Percentiles rank a stretch among this genome's conserved stretches.
Evolutionary conservation across 1,284 basidiomycete genomes (phyloP).

Genomic region (Heterobasidion annosum): DNA sequence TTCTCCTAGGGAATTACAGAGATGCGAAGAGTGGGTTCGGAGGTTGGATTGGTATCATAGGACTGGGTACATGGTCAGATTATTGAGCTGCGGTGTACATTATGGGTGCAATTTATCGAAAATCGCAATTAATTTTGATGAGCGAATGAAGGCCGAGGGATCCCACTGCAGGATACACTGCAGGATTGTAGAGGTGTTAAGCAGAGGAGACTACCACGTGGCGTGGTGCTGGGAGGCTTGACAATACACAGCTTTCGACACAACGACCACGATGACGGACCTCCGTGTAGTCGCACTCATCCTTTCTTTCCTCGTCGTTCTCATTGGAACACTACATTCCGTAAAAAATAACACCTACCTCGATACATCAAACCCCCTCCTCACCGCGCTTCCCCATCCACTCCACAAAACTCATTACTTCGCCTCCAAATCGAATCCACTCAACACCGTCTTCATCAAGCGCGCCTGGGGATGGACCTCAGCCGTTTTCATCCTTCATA

Average conservation of each 20-base stretch:
- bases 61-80: constrained; percentile 12
- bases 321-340: constrained; percentile 45
- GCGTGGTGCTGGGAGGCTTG: too few species aligned
- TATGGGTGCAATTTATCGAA: too few species aligned
- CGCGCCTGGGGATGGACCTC: constrained; percentile 89
- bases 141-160: too few species aligned
- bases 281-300: constrained; percentile 16
- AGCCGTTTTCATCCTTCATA: constrained; percentile 50
- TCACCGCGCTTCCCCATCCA: constrained; percentile 61
- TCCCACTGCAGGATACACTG: too few species aligned
- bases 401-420: constrained; percentile 65
- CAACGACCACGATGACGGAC: constrained; percentile 8
- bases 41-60: constrained; percentile 17
- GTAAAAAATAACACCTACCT: constrained; percentile 46
- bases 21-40: background rate
- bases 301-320: constrained; percentile 27
- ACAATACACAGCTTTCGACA: background rate
- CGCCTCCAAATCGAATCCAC: constrained; percentile 72
- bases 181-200: too few species aligned
- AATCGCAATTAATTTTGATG: too few species aligned
- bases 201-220: too few species aligned
- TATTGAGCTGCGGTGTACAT: too few species aligned
- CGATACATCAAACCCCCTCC: constrained; percentile 62
- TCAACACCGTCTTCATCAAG: constrained; percentile 89
- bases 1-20: constrained; percentile 14